Conservation (phyloP, 345 rosid species). For the Ricinus communis region DNA sequence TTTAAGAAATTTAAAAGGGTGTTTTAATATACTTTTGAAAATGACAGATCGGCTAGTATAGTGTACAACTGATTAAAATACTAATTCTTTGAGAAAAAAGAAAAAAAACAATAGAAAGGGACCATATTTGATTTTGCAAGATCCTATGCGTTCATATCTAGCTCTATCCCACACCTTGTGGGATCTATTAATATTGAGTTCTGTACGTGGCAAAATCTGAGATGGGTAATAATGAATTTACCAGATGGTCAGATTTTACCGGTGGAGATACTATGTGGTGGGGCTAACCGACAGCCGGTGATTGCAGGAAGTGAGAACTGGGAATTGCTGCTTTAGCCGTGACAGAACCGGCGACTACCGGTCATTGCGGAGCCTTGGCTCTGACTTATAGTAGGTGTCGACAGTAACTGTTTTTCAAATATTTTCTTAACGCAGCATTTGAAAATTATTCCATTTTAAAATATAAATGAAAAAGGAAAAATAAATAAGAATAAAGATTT, state of each 20-base stretch:
- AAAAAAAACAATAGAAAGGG: too few species aligned
- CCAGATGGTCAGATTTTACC: not conserved
- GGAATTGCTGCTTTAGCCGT: slow-evolving; percentile 45
- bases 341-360: slow-evolving; percentile 54
- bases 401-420: not conserved
- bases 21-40: too few species aligned
- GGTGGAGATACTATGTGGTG: not conserved
- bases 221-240: not conserved
- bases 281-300: slow-evolving; percentile 24
- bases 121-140: not conserved
- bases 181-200: not conserved
- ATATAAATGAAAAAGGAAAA: not conserved
- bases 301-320: not conserved
- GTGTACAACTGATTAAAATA: too few species aligned
- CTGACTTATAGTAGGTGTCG: slow-evolving; percentile 42
- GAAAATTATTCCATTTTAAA: too few species aligned
- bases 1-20: too few species aligned
- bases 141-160: not conserved
- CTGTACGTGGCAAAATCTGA: slow-evolving; percentile 22
- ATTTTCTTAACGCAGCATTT: too few species aligned
- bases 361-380: slow-evolving; percentile 52
- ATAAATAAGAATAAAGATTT: not conserved
- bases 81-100: too few species aligned
- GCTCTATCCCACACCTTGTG: not conserved
- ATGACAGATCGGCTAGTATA: too few species aligned